These are phyloP conservation scores for Talaromyces sp. DNA, from an alignment of 2,329 filamentous ascomycete species.

Conservation along the genomic window DNA sequence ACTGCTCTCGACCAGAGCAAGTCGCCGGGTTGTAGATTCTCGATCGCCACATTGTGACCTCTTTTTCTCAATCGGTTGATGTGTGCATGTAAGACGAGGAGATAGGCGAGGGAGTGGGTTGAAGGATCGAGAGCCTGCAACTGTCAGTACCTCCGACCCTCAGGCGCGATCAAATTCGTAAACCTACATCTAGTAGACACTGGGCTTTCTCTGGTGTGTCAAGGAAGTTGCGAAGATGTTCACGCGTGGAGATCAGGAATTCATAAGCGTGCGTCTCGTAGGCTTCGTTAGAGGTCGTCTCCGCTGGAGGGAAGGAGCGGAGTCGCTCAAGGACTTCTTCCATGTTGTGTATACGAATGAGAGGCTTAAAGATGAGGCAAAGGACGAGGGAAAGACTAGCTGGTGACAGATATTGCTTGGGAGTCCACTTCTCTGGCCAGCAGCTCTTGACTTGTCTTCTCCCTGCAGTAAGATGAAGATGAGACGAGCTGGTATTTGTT, in stretches of 20 bases:
- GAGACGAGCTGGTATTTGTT: not conserved
- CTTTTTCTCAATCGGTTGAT: conserved; percentile 40
- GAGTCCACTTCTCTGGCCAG: not conserved
- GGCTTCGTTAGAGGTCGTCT: conserved; percentile 33
- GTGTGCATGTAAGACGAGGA: conserved; percentile 52
- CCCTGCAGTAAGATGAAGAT: not conserved
- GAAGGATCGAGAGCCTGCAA: conserved; percentile 49
- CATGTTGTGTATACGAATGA: conserved; percentile 19
- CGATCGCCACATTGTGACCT: conserved; percentile 33
- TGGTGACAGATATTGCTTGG: not conserved
- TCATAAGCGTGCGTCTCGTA: conserved; percentile 45
- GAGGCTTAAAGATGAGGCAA: not conserved
- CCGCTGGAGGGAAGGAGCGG: conserved; percentile 39
- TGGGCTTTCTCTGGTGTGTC: conserved; percentile 20
- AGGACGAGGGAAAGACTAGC: not conserved
- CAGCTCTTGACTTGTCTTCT: not conserved
- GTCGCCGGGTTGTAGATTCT: conserved; percentile 43
- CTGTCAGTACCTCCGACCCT: conserved; percentile 11
- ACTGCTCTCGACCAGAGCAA: conserved; percentile 50
- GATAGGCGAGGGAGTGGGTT: conserved; percentile 57
- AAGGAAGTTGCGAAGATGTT: conserved; percentile 33
- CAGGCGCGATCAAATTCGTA: not conserved
- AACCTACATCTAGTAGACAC: conserved; percentile 35
- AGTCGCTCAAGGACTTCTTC: conserved; percentile 35
- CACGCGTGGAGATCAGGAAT: conserved; percentile 38